phyloP scores from a whole-genome alignment of 345 rosid species.

The Chamaenerion angustifolium region DNA sequence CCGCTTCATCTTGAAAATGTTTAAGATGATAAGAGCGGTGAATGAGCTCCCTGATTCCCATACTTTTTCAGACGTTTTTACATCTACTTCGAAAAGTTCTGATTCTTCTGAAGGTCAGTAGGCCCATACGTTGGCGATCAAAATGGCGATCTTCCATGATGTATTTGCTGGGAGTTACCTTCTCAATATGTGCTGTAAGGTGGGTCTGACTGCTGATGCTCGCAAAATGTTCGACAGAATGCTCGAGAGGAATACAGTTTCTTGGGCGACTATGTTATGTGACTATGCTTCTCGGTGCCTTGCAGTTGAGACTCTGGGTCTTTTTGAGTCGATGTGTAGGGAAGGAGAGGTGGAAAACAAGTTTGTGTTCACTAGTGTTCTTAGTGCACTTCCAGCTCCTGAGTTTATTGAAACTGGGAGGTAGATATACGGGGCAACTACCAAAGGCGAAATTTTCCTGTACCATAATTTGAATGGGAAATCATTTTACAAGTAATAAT shows the following conservation, averaged over 20 bases:
- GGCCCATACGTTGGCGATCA: constrained; percentile 52
- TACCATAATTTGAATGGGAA: too few relatives aligned
- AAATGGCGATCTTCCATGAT: constrained; percentile 40
- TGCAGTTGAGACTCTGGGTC: too few relatives aligned
- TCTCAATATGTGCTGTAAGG: constrained; percentile 52
- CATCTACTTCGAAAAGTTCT: constrained; percentile 32
- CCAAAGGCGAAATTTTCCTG: constrained; percentile 31
- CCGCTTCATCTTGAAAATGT: constrained; percentile 31
- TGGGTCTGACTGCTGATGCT: constrained; percentile 30
- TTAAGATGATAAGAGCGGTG: constrained; percentile 50
- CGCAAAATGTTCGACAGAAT: constrained; percentile 35
- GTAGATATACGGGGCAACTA: constrained; percentile 40
- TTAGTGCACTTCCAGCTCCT: constrained; percentile 43
- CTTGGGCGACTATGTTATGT: constrained; percentile 38
- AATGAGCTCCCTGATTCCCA: constrained; percentile 51
- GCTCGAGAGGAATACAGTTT: constrained; percentile 36
- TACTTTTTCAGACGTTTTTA: too few relatives aligned
- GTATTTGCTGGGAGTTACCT: constrained; percentile 72
- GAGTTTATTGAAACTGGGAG: too few relatives aligned
- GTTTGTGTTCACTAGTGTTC: constrained; percentile 55
- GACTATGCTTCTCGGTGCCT: too few relatives aligned
- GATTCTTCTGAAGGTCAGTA: constrained; percentile 32
- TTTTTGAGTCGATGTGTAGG: constrained; percentile 18
- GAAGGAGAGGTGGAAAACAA: constrained; percentile 37
- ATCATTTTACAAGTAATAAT: too few relatives aligned